phyloP scores from a whole-genome alignment of 2,329 filamentous ascomycete genomes.

The Raffaelea albimanens region DNA sequence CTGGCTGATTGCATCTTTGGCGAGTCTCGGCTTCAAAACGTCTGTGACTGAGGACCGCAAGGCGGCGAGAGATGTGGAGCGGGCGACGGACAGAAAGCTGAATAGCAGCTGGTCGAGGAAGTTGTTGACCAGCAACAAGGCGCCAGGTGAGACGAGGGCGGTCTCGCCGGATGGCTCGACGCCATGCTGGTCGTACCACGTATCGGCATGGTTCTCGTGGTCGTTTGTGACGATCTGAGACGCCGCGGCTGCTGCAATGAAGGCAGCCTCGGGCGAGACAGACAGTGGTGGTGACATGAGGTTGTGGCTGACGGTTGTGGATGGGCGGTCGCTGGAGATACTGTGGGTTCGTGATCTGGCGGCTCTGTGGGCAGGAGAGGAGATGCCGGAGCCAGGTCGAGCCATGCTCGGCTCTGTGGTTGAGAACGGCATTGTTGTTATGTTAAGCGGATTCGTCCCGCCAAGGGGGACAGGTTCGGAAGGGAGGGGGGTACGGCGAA shows the following conservation, averaged over 20 bases:
- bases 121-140: constrained; percentile 72
- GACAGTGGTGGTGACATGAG: constrained; percentile 57
- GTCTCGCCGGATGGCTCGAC: constrained; percentile 57
- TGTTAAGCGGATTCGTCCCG: constrained; percentile 2
- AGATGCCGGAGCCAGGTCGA: constrained; percentile 15
- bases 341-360: constrained; percentile 45
- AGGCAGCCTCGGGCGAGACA: constrained; percentile 70
- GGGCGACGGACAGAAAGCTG: constrained; percentile 73
- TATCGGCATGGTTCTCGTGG: constrained; percentile 63
- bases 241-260: constrained; percentile 80
- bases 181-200: constrained; percentile 60
- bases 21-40: constrained; percentile 81
- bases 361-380: constrained; percentile 17
- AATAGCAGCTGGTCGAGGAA: constrained; percentile 93
- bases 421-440: constrained; percentile 10
- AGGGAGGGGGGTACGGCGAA: not conserved
- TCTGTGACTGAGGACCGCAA: constrained; percentile 77
- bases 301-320: constrained; percentile 44
- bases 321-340: constrained; percentile 63
- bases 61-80: constrained; percentile 64
- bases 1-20: constrained; percentile 47
- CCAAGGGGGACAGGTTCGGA: not conserved
- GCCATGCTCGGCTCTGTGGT: constrained; percentile 8
- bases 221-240: constrained; percentile 88
- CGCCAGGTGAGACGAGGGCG: constrained; percentile 61